Conservation (phyloP, 2,329 filamentous ascomycete species). For the Pyrenophora teres region DNA sequence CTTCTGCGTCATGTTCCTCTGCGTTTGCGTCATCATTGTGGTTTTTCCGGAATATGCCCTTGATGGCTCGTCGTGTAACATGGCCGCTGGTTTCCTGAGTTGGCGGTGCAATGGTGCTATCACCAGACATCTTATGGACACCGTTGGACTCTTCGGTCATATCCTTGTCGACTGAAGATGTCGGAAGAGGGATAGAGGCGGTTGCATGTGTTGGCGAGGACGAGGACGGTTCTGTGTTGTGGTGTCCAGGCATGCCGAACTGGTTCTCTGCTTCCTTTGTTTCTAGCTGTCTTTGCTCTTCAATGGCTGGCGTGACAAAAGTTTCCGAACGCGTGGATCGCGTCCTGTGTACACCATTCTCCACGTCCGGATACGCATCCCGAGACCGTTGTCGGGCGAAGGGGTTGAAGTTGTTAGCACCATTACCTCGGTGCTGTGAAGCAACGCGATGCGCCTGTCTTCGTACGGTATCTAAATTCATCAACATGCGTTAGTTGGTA, state of each 20-base stretch:
- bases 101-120: conserved; percentile 28
- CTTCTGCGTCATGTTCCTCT: conserved; percentile 23
- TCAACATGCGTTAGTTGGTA: conserved; percentile 15
- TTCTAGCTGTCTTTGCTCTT: conserved; percentile 34
- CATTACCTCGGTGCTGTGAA: conserved; percentile 30
- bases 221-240: conserved; percentile 34
- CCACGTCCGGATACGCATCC: conserved; percentile 33
- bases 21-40: conserved; percentile 22
- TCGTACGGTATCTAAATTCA: conserved; percentile 41
- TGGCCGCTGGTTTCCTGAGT: conserved; percentile 13
- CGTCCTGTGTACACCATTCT: conserved; percentile 32
- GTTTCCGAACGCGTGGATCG: conserved; percentile 33
- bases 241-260: conserved; percentile 34
- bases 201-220: conserved; percentile 26
- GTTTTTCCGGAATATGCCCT: conserved; percentile 38
- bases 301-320: conserved; percentile 24
- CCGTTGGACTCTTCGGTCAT: conserved; percentile 12
- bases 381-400: conserved; percentile 39
- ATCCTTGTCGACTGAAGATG: conserved; percentile 15
- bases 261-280: conserved; percentile 35
- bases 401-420: conserved; percentile 40
- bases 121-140: conserved; percentile 26
- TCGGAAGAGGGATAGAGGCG: conserved; percentile 14
- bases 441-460: conserved; percentile 44
- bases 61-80: conserved; percentile 35